phyloP scores from a whole-genome alignment of 1,284 basidiomycete genomes.

The Macrocybe sp. region DNA sequence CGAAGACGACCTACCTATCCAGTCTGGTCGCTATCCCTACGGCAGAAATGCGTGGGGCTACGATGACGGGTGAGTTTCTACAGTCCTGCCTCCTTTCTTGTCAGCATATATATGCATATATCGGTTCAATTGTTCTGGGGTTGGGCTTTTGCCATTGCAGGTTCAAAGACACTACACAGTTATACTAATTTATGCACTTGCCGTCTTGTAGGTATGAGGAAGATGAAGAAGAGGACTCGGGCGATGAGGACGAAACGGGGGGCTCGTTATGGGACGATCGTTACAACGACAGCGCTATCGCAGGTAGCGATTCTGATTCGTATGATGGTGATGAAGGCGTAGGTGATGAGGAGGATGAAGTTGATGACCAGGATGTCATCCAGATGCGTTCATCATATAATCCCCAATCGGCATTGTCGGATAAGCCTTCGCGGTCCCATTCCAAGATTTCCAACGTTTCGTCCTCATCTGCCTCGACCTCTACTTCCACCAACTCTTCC shows the following conservation, averaged over 20 bases:
- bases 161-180: no score
- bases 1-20: conserved; percentile 32
- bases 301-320: conserved; percentile 33
- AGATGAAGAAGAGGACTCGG: conserved; percentile 30
- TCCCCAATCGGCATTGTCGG: conserved; percentile 10
- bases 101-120: neutral
- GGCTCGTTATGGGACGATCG: conserved; percentile 17
- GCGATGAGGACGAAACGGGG: conserved; percentile 22
- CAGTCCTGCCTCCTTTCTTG: conserved; percentile 2
- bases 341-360: conserved; percentile 12
- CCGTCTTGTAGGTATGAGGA: neutral
- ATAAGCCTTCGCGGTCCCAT: conserved; percentile 30
- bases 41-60: conserved; percentile 30
- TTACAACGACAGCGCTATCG: conserved; percentile 33
- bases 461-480: conserved; percentile 27
- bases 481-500: conserved; percentile 20
- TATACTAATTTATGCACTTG: neutral
- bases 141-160: no score
- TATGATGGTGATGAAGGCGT: conserved; percentile 42
- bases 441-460: conserved; percentile 28
- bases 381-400: conserved; percentile 49
- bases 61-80: conserved; percentile 56
- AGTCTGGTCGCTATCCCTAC: conserved; percentile 17
- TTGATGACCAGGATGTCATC: conserved; percentile 52
- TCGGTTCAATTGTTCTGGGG: no score